phyloP scores from a whole-genome alignment of 2,329 filamentous ascomycete species.

The Fusarium coffeatum region DNA sequence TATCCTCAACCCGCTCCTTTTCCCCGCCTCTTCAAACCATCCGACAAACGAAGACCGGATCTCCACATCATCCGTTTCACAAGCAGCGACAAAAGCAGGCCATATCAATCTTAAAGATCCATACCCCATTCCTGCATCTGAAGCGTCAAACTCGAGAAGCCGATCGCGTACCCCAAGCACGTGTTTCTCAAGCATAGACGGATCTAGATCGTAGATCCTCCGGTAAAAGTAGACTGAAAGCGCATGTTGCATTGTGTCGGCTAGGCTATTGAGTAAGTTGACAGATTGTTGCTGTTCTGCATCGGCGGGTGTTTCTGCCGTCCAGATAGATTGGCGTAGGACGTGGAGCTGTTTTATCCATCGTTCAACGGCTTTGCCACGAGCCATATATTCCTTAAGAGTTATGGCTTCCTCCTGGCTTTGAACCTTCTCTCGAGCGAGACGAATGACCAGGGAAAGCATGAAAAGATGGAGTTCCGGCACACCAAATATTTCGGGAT shows the following conservation, averaged over 20 bases:
- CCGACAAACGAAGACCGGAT: not conserved
- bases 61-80: conserved; percentile 12
- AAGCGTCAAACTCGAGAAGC: conserved; percentile 25
- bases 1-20: conserved; percentile 23
- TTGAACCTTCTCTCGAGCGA: conserved; percentile 18
- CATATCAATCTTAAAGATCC: conserved; percentile 31
- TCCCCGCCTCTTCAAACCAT: conserved; percentile 25
- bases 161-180: conserved; percentile 27
- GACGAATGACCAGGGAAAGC: conserved; percentile 28
- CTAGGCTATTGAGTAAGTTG: conserved; percentile 12
- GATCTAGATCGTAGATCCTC: conserved; percentile 24
- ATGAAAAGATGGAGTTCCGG: conserved; percentile 30
- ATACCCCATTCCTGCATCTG: conserved; percentile 23
- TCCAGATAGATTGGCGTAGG: conserved; percentile 14
- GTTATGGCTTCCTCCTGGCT: not conserved
- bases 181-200: conserved; percentile 21
- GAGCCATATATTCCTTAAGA: conserved; percentile 21
- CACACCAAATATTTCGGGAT: conserved; percentile 35
- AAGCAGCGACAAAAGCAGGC: conserved; percentile 32
- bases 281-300: conserved; percentile 23
- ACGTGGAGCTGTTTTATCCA: conserved; percentile 30
- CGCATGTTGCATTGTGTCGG: conserved; percentile 31
- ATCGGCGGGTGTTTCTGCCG: not conserved
- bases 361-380: conserved; percentile 24
- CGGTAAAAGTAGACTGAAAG: conserved; percentile 35